phyloP scores from a whole-genome alignment of 345 rosid species.

The Alliaria petiolata region DNA sequence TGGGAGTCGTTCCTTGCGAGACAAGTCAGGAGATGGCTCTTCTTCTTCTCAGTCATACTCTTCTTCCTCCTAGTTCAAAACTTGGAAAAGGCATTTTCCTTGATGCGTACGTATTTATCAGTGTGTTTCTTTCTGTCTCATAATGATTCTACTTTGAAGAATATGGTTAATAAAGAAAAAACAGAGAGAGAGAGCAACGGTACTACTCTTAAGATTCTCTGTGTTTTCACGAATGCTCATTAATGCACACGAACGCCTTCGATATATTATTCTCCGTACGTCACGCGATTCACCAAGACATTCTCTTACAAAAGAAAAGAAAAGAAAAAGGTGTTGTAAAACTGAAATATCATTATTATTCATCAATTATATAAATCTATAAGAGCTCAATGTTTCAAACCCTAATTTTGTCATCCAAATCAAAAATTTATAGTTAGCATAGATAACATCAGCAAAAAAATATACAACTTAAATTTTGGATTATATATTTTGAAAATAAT shows the following conservation, averaged over 20 bases:
- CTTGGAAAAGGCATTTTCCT: neutral
- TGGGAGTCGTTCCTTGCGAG: conserved; percentile 3
- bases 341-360: neutral
- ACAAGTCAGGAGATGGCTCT: neutral
- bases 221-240: no score
- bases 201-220: no score
- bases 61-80: neutral
- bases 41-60: neutral
- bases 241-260: neutral
- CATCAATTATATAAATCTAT: neutral
- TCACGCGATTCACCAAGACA: conserved; percentile 2
- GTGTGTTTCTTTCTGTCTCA: neutral
- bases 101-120: neutral
- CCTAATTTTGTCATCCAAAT: neutral
- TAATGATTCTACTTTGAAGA: neutral
- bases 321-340: neutral
- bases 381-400: neutral
- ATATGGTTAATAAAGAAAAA: neutral
- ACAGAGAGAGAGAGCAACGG: no score
- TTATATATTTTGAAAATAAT: neutral
- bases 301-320: neutral
- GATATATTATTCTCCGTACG: conserved; percentile 6
- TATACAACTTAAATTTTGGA: neutral
- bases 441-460: neutral
- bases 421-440: neutral